Base-by-base conservation (phyloP, 495 filamentous ascomycete species). In the Penicillium cinerascens region DNA sequence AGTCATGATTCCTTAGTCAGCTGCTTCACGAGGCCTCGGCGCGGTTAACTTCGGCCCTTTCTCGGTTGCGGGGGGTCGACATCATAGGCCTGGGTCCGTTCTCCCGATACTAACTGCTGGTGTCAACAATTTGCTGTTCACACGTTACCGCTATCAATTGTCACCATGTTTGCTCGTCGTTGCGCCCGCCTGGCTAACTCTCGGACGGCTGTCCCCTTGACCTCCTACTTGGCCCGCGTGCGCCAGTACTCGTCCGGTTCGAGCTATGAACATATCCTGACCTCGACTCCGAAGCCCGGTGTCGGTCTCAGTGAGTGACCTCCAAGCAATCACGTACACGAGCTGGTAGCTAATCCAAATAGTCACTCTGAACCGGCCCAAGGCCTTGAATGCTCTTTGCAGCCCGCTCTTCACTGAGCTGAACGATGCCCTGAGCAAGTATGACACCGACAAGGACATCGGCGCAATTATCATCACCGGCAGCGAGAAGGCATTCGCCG, bases 361-460 rank as follows among this genome's bases (percentile, higher is more conserved):
- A 95, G 92, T 97, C 63, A 93, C 91, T n/a, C 78, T 98, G 48
- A 91, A 95, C 79, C 88, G 93, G 33, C 93, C 93, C 50, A 95
- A 92, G 72, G 89, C 91, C 29, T 84, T 95, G 65, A 98, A 98
- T 68, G 92, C 93, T 33, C 83, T 98, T 52, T 91, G 76, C 69
- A 87, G 85, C 16, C 89, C 92, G 13, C 84, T 97, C 27, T 93
- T 98, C 68, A 71, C 65, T 36, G 93, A 98, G 73, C 81, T 98
- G 65, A 97, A 97, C 72, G 68, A 82, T 49, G 90, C 91, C 23
- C 83, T 98, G 54, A 73, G 68, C 52, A 74, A 79, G 43, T 82
- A 93, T 71, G 87, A 95, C 60, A 62, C 78, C 44, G 82, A 88
- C 61, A 79, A 84, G 44, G 68, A 72, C 46, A 85, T 90, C 56